These are phyloP conservation scores for Kodamaea kaohsiungensis DNA, from an alignment of 805 yeast genomes.

Conservation along the genomic window DNA sequence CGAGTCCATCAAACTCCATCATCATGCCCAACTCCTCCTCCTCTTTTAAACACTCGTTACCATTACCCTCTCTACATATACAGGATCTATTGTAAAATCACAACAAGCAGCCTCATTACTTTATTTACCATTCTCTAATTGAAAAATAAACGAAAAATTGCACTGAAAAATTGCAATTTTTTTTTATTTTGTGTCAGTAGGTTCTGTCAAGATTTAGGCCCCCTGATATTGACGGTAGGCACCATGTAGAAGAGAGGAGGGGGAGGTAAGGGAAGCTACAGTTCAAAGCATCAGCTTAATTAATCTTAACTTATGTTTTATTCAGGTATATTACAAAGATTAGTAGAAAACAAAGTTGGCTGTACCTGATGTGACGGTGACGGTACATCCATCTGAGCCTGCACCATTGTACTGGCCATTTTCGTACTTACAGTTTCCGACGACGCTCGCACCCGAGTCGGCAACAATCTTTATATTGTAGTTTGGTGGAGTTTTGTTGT, in stretches of 20 bases:
- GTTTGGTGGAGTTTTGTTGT: slow-evolving; percentile 50
- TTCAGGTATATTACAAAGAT: slow-evolving; percentile 1
- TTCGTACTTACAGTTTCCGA: slow-evolving; percentile 45
- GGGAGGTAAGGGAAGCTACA: not conserved
- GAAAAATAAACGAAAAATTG: slow-evolving; percentile 4
- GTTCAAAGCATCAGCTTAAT: not conserved
- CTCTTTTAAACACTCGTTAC: not conserved
- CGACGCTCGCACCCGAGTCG: slow-evolving; percentile 40
- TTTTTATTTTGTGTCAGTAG: not conserved
- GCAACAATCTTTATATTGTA: slow-evolving; percentile 45
- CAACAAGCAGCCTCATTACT: not conserved
- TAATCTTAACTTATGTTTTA: not conserved
- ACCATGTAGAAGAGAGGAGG: not conserved
- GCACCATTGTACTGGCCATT: slow-evolving; percentile 49
- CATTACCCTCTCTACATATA: not conserved
- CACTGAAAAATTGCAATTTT: slow-evolving; percentile 3
- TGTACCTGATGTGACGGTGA: slow-evolving; percentile 58
- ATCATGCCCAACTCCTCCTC: not conserved
- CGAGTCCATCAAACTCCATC: not conserved
- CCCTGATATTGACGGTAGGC: too few relatives aligned
- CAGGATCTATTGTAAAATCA: not conserved
- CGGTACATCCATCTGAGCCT: slow-evolving; percentile 79
- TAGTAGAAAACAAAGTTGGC: slow-evolving; percentile 62
- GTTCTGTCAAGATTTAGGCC: too few relatives aligned
- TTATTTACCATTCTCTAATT: not conserved